Conservation (phyloP, 768 basidiomycete species). For the Cyclocybe aegerita region DNA sequence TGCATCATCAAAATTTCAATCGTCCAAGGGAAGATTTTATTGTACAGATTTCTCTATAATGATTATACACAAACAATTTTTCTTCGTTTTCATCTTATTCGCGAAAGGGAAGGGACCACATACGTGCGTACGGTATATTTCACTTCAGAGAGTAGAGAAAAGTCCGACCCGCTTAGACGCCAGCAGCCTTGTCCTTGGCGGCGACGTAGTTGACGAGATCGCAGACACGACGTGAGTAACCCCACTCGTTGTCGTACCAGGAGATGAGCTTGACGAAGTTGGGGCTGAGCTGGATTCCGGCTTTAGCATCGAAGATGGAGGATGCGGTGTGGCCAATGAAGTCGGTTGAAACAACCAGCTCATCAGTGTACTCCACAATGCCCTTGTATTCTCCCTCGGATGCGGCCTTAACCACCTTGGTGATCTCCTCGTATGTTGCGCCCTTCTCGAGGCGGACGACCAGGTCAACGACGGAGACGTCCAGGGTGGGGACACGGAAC, state of each 20-base stretch:
- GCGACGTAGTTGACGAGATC: slow-evolving; percentile 86
- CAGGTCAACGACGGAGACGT: slow-evolving; percentile 98
- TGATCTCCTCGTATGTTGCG: slow-evolving; percentile 90
- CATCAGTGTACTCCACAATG: slow-evolving; percentile 90
- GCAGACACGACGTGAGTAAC: slow-evolving; percentile 90
- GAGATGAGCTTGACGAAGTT: slow-evolving; percentile 96
- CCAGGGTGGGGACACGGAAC: slow-evolving; percentile 96
- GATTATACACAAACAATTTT: too few species aligned
- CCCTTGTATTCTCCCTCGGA: slow-evolving; percentile 68
- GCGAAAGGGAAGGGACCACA: neutral
- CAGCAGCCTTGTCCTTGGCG: slow-evolving; percentile 56
- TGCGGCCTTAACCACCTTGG: slow-evolving; percentile 78
- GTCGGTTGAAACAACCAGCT: slow-evolving; percentile 91
- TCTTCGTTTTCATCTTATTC: neutral
- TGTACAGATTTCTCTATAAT: too few species aligned
- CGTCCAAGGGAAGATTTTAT: too few species aligned
- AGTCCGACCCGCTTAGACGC: slow-evolving; percentile 17
- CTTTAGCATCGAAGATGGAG: slow-evolving; percentile 91
- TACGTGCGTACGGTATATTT: neutral
- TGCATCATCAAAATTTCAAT: too few species aligned
- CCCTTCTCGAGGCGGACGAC: slow-evolving; percentile 88
- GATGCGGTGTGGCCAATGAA: slow-evolving; percentile 79
- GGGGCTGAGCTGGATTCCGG: slow-evolving; percentile 88
- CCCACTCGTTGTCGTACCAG: slow-evolving; percentile 97
- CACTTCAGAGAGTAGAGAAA: neutral